These are phyloP conservation scores for Parachaetomium inaequale DNA, from an alignment of 495 filamentous ascomycete species.

Conservation along the genomic window DNA sequence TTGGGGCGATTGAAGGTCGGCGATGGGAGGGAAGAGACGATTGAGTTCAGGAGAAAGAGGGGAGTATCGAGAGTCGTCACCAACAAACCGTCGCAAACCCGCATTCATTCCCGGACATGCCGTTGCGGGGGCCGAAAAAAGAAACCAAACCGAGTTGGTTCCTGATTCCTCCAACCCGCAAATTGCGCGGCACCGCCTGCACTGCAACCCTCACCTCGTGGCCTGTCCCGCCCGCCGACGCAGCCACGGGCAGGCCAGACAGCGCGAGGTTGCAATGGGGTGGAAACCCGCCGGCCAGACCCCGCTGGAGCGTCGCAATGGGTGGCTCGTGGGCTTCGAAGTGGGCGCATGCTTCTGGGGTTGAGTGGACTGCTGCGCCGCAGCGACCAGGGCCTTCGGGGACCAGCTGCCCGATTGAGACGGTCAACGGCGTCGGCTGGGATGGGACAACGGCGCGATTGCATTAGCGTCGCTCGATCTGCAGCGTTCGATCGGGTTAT, in stretches of 20 bases:
- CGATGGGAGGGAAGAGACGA: neutral
- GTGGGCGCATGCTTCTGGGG: neutral
- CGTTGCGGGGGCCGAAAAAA: neutral
- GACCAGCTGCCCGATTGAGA: slow-evolving; percentile 3
- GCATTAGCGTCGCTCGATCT: slow-evolving; percentile 9
- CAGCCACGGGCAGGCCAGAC: too few relatives aligned
- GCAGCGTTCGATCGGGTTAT: neutral
- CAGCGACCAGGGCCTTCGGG: neutral
- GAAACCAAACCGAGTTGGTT: neutral
- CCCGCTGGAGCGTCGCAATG: neutral
- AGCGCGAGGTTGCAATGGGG: neutral
- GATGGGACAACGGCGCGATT: neutral
- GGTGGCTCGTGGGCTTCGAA: neutral
- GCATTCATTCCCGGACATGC: neutral
- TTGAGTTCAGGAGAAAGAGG: neutral
- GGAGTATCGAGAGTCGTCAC: neutral
- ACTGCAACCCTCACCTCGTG: slow-evolving; percentile 13
- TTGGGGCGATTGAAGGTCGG: neutral
- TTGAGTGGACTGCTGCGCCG: slow-evolving; percentile 9
- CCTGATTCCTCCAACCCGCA: neutral
- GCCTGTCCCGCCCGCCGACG: neutral
- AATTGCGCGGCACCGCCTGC: slow-evolving; percentile 9
- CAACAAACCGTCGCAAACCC: neutral
- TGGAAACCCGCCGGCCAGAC: neutral
- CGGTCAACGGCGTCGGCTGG: neutral